A percentile compares a stretch with the other conserved stretches of the same genome.
These are phyloP conservation scores for Flaveria sonorensis DNA, from an alignment of 129 eudicot species.

Conservation along the genomic window DNA sequence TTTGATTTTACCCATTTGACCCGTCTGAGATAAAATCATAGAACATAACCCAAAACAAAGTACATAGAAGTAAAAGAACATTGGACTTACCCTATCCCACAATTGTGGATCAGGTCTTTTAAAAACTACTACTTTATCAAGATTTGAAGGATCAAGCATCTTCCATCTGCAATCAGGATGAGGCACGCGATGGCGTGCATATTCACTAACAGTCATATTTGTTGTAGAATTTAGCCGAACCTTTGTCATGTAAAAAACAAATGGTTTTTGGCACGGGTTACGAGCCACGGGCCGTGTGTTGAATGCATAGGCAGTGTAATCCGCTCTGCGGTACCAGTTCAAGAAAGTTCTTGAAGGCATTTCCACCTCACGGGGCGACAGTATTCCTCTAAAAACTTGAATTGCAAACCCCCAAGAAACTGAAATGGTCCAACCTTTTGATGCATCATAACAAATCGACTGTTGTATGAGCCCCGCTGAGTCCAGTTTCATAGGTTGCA, in stretches of 20 bases:
- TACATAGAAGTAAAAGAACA: not conserved
- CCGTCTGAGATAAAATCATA: not conserved
- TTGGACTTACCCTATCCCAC: slow-evolving; percentile 81
- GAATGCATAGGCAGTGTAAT: slow-evolving; percentile 91
- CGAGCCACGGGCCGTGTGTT: slow-evolving; percentile 89
- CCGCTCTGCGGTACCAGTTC: slow-evolving; percentile 95
- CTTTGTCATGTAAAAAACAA: slow-evolving; percentile 68
- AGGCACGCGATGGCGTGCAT: slow-evolving; percentile 57
- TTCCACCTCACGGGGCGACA: slow-evolving; percentile 92
- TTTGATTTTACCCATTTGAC: not conserved
- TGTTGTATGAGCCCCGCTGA: slow-evolving; percentile 93
- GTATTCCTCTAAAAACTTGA: slow-evolving; percentile 79
- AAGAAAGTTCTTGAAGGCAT: slow-evolving; percentile 98
- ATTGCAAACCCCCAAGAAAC: slow-evolving; percentile 98
- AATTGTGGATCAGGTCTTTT: slow-evolving; percentile 77
- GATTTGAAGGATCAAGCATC: slow-evolving; percentile 62
- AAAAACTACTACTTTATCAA: slow-evolving; percentile 64
- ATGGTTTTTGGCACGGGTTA: slow-evolving; percentile 89
- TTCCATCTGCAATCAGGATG: slow-evolving; percentile 89
- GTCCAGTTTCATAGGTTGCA: slow-evolving; percentile 77
- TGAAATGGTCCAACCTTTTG: slow-evolving; percentile 77
- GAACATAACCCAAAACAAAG: not conserved
- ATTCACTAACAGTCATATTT: slow-evolving; percentile 58
- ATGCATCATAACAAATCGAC: slow-evolving; percentile 72
- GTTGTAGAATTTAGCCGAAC: slow-evolving; percentile 50